Evolutionary conservation across 163 green algal species (phyloP).

Genomic region (Chloromonas sp.): DNA sequence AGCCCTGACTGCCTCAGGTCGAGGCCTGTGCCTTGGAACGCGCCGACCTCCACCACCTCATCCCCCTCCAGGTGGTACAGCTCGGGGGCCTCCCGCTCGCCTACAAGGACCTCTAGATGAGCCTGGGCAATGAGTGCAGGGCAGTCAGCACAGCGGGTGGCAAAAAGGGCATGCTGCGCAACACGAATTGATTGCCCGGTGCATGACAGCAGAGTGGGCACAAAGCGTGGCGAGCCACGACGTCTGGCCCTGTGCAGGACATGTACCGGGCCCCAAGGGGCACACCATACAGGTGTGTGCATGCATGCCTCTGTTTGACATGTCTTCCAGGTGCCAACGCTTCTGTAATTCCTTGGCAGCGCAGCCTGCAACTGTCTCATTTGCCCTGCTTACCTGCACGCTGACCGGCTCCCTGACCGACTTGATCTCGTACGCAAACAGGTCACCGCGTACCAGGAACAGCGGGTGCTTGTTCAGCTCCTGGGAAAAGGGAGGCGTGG

Average conservation of each 20-base stretch:
- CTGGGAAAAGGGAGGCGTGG: slow-evolving; percentile 37
- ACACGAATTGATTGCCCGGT: too few species aligned
- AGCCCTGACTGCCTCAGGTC: slow-evolving; percentile 51
- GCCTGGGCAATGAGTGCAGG: slow-evolving; percentile 15
- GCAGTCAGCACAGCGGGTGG: too few species aligned
- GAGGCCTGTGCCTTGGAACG: slow-evolving; percentile 67
- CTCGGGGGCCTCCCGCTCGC: slow-evolving; percentile 53
- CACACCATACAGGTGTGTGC: too few species aligned
- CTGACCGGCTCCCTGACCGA: slow-evolving; percentile 35
- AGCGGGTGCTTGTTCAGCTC: slow-evolving; percentile 53
- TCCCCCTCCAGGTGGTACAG: slow-evolving; percentile 50
- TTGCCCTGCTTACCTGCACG: slow-evolving; percentile 24
- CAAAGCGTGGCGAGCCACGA: too few species aligned
- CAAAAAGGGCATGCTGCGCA: too few species aligned
- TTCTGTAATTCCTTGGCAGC: too few species aligned
- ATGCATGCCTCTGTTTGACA: too few species aligned
- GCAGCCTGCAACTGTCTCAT: too few species aligned
- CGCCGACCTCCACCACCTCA: slow-evolving; percentile 52
- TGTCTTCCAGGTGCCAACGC: too few species aligned
- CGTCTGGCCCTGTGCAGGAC: too few species aligned
- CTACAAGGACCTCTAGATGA: slow-evolving; percentile 59
- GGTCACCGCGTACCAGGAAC: slow-evolving; percentile 50
- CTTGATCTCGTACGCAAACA: slow-evolving; percentile 70
- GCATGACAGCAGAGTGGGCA: too few species aligned
- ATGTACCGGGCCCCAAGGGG: too few species aligned